Percentiles rank a stretch among this genome's conserved stretches.
These are phyloP conservation scores for Candida lessepsii DNA, from an alignment of 805 yeast genomes.

Conservation along the genomic window DNA sequence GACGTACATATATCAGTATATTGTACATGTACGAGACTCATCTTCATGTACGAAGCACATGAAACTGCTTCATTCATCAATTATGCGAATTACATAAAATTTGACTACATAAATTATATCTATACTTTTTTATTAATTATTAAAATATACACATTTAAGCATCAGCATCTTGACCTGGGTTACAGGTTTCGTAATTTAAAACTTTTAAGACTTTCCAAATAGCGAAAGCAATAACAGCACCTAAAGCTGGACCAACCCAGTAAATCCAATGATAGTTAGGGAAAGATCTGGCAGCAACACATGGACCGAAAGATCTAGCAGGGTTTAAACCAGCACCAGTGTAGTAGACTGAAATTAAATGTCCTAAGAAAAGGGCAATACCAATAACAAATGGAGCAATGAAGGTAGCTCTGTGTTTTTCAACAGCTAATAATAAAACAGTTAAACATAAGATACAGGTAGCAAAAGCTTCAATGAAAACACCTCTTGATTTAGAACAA, in stretches of 20 bases:
- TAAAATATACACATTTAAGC: constrained; percentile 19
- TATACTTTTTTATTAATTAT: constrained; percentile 2
- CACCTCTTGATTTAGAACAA: constrained; percentile 68
- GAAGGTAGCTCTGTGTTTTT: constrained; percentile 70
- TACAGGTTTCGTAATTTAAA: constrained; percentile 57
- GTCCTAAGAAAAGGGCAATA: constrained; percentile 75
- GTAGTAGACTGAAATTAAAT: constrained; percentile 74
- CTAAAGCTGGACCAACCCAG: constrained; percentile 86
- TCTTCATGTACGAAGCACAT: too few species aligned
- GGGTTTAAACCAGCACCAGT: constrained; percentile 94
- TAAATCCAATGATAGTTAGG: constrained; percentile 88
- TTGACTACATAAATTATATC: too few species aligned
- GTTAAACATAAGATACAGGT: constrained; percentile 71
- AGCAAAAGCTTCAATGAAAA: constrained; percentile 80
- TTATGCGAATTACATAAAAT: too few species aligned
- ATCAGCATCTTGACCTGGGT: constrained; percentile 69
- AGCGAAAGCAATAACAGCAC: constrained; percentile 62
- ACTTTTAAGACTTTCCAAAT: constrained; percentile 66
- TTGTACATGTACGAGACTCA: too few species aligned
- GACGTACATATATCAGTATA: too few species aligned
- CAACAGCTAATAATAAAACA: constrained; percentile 81
- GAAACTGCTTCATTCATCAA: too few species aligned
- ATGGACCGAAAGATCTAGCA: constrained; percentile 85
- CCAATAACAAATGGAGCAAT: constrained; percentile 86
- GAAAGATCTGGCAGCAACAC: constrained; percentile 68